Conservation (phyloP, 2,329 filamentous ascomycete genomes). For the Teratosphaeria viscida region DNA sequence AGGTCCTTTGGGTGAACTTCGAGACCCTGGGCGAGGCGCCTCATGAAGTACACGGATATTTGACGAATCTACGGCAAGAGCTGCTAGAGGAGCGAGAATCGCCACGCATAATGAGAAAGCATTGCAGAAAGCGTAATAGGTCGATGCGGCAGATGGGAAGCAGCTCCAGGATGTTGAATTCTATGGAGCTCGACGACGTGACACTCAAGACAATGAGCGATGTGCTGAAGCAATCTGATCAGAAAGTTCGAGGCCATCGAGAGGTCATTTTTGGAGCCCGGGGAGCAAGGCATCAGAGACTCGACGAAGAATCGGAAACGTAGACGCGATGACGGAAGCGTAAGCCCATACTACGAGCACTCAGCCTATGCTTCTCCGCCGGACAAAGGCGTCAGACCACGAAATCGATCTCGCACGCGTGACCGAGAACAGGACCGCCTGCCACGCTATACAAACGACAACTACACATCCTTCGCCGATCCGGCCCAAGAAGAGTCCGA, state of each 20-base stretch:
- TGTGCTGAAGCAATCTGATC: slow-evolving; percentile 27
- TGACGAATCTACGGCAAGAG: slow-evolving; percentile 32
- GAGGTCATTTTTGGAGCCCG: slow-evolving; percentile 26
- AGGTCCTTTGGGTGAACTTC: slow-evolving; percentile 32
- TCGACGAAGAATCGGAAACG: slow-evolving; percentile 10
- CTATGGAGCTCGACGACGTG: slow-evolving; percentile 25
- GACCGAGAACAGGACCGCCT: slow-evolving; percentile 5
- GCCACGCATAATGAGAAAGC: slow-evolving; percentile 20
- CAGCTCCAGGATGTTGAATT: slow-evolving; percentile 12
- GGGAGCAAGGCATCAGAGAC: slow-evolving; percentile 15
- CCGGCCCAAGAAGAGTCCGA: slow-evolving; percentile 21
- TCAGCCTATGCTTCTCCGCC: slow-evolving; percentile 20
- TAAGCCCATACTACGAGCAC: slow-evolving; percentile 14
- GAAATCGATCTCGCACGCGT: slow-evolving; percentile 3
- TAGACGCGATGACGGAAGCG: slow-evolving; percentile 10
- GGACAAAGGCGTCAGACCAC: slow-evolving; percentile 11
- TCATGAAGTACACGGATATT: slow-evolving; percentile 29
- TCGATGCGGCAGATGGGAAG: slow-evolving; percentile 2
- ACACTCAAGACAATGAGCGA: slow-evolving; percentile 28
- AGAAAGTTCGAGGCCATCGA: slow-evolving; percentile 28
- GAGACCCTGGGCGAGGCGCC: slow-evolving; percentile 28
- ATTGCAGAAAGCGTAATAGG: slow-evolving; percentile 7
- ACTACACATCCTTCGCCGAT: slow-evolving; percentile 5
- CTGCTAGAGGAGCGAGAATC: slow-evolving; percentile 31
- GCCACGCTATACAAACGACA: slow-evolving; percentile 1